Conservation (phyloP, 2,329 filamentous ascomycete species). For the Alternaria triticina region DNA sequence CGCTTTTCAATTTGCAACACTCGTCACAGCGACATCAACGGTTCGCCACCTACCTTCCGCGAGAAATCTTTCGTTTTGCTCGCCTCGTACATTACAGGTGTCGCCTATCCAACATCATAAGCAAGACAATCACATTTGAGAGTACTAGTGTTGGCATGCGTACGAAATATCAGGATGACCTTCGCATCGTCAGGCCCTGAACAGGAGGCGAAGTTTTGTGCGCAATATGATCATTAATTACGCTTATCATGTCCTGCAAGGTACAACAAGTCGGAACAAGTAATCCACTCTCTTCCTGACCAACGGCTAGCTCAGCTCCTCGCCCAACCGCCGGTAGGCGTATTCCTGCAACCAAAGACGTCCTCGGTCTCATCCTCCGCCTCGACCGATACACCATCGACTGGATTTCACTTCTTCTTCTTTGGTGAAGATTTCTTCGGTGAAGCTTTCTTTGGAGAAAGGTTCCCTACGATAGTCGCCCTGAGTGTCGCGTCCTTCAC, state of each 20-base stretch:
- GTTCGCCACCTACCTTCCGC: background rate
- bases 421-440: background rate
- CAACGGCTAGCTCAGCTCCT: background rate
- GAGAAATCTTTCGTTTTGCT: background rate
- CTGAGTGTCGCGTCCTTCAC: background rate
- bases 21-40: background rate
- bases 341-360: background rate
- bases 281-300: background rate
- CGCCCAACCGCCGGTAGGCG: background rate
- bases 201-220: background rate
- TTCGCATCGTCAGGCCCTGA: background rate
- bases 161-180: background rate
- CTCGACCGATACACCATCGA: background rate
- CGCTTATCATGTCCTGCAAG: background rate
- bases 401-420: background rate
- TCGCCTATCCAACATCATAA: background rate
- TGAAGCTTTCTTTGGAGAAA: background rate
- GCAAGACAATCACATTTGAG: background rate
- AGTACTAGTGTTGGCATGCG: background rate
- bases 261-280: too few species aligned
- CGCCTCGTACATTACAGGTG: background rate
- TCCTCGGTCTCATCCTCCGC: background rate
- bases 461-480: background rate
- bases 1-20: background rate
- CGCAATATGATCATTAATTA: background rate